A percentile compares a stretch with the other conserved stretches of the same genome.
These are phyloP conservation scores for Xylariaceae sp. DNA, from an alignment of 2,329 filamentous ascomycete genomes.

Conservation along the genomic window DNA sequence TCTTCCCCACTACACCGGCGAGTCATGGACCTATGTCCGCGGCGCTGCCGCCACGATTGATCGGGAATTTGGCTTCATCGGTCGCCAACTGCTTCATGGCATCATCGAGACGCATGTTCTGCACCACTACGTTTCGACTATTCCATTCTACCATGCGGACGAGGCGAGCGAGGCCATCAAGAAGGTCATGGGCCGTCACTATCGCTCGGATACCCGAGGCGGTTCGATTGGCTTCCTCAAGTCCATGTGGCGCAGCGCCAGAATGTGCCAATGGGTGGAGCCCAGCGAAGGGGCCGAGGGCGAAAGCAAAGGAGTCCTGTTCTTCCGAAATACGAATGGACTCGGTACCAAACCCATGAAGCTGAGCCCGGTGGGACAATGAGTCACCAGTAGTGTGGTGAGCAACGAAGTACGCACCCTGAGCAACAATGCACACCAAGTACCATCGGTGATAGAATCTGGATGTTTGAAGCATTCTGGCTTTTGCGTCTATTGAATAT, in stretches of 20 bases:
- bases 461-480: too few species aligned
- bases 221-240: slow-evolving; percentile 84
- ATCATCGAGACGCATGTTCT: slow-evolving; percentile 98
- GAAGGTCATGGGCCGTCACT: slow-evolving; percentile 93
- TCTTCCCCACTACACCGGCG: slow-evolving; percentile 87
- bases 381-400: too few species aligned
- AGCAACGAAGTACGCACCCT: too few species aligned
- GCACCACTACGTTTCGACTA: slow-evolving; percentile 95
- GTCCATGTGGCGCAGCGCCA: slow-evolving; percentile 79
- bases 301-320: slow-evolving; percentile 82
- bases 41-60: slow-evolving; percentile 96
- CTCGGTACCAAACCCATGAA: slow-evolving; percentile 65
- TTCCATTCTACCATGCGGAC: slow-evolving; percentile 96
- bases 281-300: slow-evolving; percentile 81
- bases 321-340: slow-evolving; percentile 95
- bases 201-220: slow-evolving; percentile 79
- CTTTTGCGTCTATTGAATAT: too few species aligned
- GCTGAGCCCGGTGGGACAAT: slow-evolving; percentile 32
- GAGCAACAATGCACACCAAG: too few species aligned
- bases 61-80: slow-evolving; percentile 95
- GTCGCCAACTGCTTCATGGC: slow-evolving; percentile 87
- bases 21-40: slow-evolving; percentile 90
- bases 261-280: slow-evolving; percentile 98
- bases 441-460: too few species aligned
- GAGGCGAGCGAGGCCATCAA: slow-evolving; percentile 95